phyloP scores from a whole-genome alignment of 1,284 basidiomycete species.

The Malassezia sympodialis region DNA sequence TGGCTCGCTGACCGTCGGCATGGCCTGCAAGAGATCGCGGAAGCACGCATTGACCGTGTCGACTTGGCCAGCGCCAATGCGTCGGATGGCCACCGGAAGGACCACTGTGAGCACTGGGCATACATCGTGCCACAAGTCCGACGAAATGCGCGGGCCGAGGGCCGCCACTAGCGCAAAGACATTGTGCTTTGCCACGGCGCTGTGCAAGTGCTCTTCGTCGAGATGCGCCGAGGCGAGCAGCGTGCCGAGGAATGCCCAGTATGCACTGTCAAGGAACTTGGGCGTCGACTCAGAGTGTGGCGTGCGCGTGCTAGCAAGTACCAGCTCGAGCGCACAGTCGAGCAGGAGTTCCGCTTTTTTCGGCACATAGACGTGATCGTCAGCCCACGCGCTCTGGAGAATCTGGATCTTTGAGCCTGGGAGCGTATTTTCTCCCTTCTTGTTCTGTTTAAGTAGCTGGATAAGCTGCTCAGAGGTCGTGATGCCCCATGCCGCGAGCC shows the following conservation, averaged over 20 bases:
- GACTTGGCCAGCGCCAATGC: constrained; percentile 26
- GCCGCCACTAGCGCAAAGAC: background rate
- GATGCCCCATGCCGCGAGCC: constrained; percentile 23
- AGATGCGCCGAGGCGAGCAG: constrained; percentile 2
- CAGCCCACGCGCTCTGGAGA: constrained; percentile 20
- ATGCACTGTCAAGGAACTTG: constrained; percentile 1
- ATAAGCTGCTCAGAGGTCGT: constrained; percentile 35
- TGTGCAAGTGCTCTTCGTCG: background rate
- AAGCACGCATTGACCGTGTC: constrained; percentile 27
- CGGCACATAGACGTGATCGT: constrained; percentile 21
- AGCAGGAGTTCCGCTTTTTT: constrained; percentile 30
- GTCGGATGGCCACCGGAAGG: constrained; percentile 1
- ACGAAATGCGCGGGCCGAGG: background rate
- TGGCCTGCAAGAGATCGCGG: constrained; percentile 22
- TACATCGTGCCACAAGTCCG: background rate
- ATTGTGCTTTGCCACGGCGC: constrained; percentile 3
- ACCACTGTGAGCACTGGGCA: background rate
- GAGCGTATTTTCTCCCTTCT: background rate
- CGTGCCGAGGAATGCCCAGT: constrained; percentile 23
- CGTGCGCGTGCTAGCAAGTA: constrained; percentile 21
- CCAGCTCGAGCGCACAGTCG: constrained; percentile 23
- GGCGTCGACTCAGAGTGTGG: background rate
- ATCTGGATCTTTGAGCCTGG: constrained; percentile 19
- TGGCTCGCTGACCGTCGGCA: background rate
- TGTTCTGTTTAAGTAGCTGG: constrained; percentile 25